A percentile compares a stretch with the other conserved stretches of the same genome.
These are phyloP conservation scores for Aspergillus oerlinghausenensis DNA, from an alignment of 2,329 filamentous ascomycete genomes.

Conservation along the genomic window DNA sequence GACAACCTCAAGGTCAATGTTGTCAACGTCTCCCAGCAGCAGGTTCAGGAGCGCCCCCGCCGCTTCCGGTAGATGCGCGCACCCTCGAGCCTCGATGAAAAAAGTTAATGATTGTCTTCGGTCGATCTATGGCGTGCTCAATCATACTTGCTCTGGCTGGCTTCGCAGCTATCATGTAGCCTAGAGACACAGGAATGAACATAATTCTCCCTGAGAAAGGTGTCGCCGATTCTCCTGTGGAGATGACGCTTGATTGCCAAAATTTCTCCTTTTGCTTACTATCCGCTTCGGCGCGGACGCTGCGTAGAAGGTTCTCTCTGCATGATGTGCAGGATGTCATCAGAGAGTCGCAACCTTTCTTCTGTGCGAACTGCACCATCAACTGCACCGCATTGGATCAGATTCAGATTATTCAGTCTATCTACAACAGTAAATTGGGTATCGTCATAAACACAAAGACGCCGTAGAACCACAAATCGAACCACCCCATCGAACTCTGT, in stretches of 20 bases:
- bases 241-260: slow-evolving; percentile 94
- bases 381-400: neutral
- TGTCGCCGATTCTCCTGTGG: slow-evolving; percentile 78
- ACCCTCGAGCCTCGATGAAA: slow-evolving; percentile 8
- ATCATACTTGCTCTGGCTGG: slow-evolving; percentile 25
- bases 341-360: neutral
- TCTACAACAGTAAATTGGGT: neutral
- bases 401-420: neutral
- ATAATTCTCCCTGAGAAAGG: slow-evolving; percentile 56
- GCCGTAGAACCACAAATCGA: neutral
- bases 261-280: slow-evolving; percentile 31
- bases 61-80: slow-evolving; percentile 50
- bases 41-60: slow-evolving; percentile 75
- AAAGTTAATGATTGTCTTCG: slow-evolving; percentile 25
- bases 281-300: slow-evolving; percentile 10
- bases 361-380: neutral
- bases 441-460: neutral
- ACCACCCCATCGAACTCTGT: neutral
- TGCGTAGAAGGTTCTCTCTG: slow-evolving; percentile 16
- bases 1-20: slow-evolving; percentile 97
- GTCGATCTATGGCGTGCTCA: slow-evolving; percentile 26
- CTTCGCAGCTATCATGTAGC: slow-evolving; percentile 23
- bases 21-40: slow-evolving; percentile 81
- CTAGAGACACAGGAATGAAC: slow-evolving; percentile 36
- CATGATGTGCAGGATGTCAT: neutral